Base-by-base conservation (phyloP, 192 early-diverging fungal genomes). In the Backusella tuberculispora region DNA sequence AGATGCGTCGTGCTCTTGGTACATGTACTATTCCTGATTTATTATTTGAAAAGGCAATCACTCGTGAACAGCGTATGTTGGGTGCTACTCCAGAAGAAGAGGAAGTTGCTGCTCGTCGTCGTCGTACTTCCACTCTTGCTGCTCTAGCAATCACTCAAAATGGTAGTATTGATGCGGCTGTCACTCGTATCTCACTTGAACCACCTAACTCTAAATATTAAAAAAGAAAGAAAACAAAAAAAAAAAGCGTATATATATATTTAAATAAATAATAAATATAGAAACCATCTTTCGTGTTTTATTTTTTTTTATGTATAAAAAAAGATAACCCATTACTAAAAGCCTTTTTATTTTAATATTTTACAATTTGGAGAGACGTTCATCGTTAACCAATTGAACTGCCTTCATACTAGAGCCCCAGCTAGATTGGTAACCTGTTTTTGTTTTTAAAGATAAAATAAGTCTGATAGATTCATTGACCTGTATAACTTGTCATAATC, bases 1-100 rank as follows among this genome's bases (percentile, higher is more conserved):
- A 88, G 60, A 86, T 93, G 88, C 80, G 90, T 17, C 88, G 96
- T 34, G 94, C 94, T 0, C 78, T 97, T 50, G 96, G 95, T 19
- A 84, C 85, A 41, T 85, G 93, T 74, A 92, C 92, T 5, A 84
- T 83, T 42, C 92, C 93, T 5, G 89, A 93, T 69, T 77, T 86
- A 63, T 86, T 93, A 37, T 94, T 94, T 78, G 71, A 73, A 21
- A 83, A 83, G 53, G 44, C 65, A 2, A 45, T 80, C 66, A 53
- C 45, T 10, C 74, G 74, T 38, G 48, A 56, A 38, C 67, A 70
- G 4, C 19, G 40, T 4, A 45, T 75, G 45, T n/a, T 53, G 21
- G 74, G 74, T 45, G 66, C 68, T 14, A 69, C 44, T 29, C 72
- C 53, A 12, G 72, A 73, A 42, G 60, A 63, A 26, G 69, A 76